These are phyloP conservation scores for Fusarium torreyae DNA, from an alignment of 2,329 filamentous ascomycete genomes.

Conservation along the genomic window DNA sequence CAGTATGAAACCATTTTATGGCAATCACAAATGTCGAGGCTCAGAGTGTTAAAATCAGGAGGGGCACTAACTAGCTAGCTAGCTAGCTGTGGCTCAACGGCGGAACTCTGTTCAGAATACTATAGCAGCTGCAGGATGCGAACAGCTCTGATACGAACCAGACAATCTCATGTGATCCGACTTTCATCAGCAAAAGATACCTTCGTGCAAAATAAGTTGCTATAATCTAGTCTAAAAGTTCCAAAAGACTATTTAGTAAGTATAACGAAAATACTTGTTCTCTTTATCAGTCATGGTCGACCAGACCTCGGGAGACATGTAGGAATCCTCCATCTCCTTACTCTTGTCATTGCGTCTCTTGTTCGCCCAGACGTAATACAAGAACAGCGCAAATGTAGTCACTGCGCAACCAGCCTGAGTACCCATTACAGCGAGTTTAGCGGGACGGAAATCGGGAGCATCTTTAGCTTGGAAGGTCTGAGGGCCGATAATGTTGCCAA, in stretches of 20 bases:
- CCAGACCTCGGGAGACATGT: constrained; percentile 61
- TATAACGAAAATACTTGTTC: constrained; percentile 71
- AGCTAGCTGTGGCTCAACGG: no score
- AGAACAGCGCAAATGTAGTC: constrained; percentile 61
- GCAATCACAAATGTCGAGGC: no score
- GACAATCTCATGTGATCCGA: no score
- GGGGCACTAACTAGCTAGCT: no score
- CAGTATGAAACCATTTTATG: no score
- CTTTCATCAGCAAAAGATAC: no score
- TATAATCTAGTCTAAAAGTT: background rate
- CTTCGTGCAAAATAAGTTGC: no score
- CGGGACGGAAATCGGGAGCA: constrained; percentile 66
- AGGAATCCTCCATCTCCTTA: constrained; percentile 58
- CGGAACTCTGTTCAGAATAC: no score
- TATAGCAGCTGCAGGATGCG: no score
- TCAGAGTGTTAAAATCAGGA: no score
- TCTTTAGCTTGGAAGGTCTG: constrained; percentile 69
- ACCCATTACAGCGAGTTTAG: constrained; percentile 69
- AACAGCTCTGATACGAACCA: no score
- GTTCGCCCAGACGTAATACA: constrained; percentile 67
- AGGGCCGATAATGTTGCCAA: constrained; percentile 71
- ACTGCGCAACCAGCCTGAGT: constrained; percentile 62
- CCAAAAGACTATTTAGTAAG: constrained; percentile 53
- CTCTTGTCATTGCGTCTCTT: constrained; percentile 54
- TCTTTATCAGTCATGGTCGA: constrained; percentile 69